A percentile compares a stretch with the other conserved stretches of the same genome.
Evolutionary conservation across 768 basidiomycete species (phyloP).

Genomic region (Panellus pusillus): DNA sequence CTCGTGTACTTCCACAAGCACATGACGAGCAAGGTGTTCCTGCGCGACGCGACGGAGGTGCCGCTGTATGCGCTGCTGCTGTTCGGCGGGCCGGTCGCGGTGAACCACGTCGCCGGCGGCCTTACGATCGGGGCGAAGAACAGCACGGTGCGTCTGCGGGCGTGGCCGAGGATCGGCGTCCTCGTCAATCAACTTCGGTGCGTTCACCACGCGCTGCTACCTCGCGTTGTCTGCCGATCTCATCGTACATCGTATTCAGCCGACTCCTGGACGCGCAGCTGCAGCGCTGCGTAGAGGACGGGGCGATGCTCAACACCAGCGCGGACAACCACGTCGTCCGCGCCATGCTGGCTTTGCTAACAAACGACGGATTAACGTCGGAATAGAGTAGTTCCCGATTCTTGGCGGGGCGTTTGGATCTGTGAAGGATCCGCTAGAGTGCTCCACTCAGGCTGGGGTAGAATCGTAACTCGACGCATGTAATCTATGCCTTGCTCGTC

Average conservation of each 20-base stretch:
- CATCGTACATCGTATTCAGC: conserved; percentile 34
- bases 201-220: conserved; percentile 23
- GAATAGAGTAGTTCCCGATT: not conserved
- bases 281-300: conserved; percentile 56
- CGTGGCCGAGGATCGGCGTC: conserved; percentile 90
- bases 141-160: conserved; percentile 60
- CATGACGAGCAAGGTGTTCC: conserved; percentile 78
- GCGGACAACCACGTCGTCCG: conserved; percentile 46
- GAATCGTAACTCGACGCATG: too few relatives aligned
- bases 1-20: conserved; percentile 83
- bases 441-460: too few relatives aligned
- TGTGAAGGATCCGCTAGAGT: too few relatives aligned
- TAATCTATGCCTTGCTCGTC: too few relatives aligned
- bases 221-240: not conserved
- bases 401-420: too few relatives aligned
- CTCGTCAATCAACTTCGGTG: conserved; percentile 85
- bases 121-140: conserved; percentile 60
- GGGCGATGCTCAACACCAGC: conserved; percentile 39
- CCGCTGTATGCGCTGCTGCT: conserved; percentile 84
- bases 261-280: conserved; percentile 62
- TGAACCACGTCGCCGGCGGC: conserved; percentile 82
- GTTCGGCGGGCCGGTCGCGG: conserved; percentile 79
- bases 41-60: conserved; percentile 91
- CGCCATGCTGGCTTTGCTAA: conserved; percentile 27
- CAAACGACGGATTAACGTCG: conserved; percentile 23